Conservation (phyloP, 306 rosid species). For the Casuarina equisetifolia region DNA sequence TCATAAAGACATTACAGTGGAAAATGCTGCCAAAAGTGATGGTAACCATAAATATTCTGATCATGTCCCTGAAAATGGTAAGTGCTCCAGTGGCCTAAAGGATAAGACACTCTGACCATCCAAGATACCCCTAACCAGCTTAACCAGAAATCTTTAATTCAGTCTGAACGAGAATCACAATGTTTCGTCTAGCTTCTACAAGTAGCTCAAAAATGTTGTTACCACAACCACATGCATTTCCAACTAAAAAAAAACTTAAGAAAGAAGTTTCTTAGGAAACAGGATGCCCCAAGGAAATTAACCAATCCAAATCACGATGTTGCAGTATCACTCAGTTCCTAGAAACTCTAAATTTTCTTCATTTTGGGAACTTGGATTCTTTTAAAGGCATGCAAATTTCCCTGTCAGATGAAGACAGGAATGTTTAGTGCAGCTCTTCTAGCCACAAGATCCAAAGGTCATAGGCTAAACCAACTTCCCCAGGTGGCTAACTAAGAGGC, state of each 20-base stretch:
- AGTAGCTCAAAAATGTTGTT: neutral
- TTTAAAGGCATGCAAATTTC: neutral
- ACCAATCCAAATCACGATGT: neutral
- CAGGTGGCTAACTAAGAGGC: neutral
- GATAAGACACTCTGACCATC: neutral
- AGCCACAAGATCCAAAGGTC: neutral
- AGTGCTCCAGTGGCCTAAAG: neutral
- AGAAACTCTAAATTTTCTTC: neutral
- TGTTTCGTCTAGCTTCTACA: neutral
- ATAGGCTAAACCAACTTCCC: neutral
- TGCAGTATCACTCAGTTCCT: neutral
- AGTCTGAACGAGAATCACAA: neutral
- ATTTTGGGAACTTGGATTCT: neutral
- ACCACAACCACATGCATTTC: neutral
- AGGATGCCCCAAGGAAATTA: neutral
- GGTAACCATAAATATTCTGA: neutral
- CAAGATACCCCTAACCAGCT: neutral
- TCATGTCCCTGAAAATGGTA: neutral
- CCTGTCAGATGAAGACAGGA: neutral
- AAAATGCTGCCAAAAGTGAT: neutral
- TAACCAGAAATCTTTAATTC: neutral
- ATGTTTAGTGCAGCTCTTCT: neutral
- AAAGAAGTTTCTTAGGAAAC: neutral
- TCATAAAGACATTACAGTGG: neutral
- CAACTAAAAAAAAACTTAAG: neutral